These are phyloP conservation scores for Ricinus communis DNA, from an alignment of 345 rosid genomes.

Conservation along the genomic window DNA sequence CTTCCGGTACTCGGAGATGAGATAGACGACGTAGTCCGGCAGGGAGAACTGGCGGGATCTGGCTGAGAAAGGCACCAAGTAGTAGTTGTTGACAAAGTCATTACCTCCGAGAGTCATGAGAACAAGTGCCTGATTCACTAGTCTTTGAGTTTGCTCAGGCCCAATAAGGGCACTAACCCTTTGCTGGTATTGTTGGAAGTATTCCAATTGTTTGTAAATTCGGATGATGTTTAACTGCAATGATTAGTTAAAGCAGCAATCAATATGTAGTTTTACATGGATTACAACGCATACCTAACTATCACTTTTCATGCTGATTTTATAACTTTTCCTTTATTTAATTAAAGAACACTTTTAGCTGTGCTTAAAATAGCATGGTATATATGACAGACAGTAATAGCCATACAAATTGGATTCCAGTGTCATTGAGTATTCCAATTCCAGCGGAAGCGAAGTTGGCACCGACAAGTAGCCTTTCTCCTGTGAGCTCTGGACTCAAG, in stretches of 20 bases:
- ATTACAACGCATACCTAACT: background rate
- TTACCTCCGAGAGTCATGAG: constrained; percentile 76
- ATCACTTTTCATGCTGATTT: background rate
- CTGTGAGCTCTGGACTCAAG: constrained; percentile 62
- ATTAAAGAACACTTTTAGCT: too few relatives aligned
- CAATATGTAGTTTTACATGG: too few relatives aligned
- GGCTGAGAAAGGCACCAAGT: constrained; percentile 69
- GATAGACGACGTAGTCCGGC: constrained; percentile 51
- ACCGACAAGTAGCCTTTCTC: constrained; percentile 61
- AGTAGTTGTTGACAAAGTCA: constrained; percentile 82
- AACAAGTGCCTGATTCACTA: constrained; percentile 54
- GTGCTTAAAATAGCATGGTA: too few relatives aligned
- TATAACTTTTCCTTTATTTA: background rate
- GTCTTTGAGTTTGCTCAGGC: constrained; percentile 35
- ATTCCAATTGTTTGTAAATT: constrained; percentile 51
- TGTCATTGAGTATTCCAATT: constrained; percentile 86
- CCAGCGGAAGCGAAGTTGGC: constrained; percentile 99
- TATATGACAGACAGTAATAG: too few relatives aligned
- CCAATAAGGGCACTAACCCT: constrained; percentile 53
- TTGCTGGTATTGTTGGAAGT: constrained; percentile 64
- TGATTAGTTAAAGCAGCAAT: background rate
- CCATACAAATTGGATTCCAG: constrained; percentile 88
- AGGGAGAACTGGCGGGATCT: constrained; percentile 73
- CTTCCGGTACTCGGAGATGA: constrained; percentile 63
- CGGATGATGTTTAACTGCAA: constrained; percentile 62